Evolutionary conservation across 192 early-diverging fungal species (phyloP).

Genomic region (Entomortierella beljakovae): DNA sequence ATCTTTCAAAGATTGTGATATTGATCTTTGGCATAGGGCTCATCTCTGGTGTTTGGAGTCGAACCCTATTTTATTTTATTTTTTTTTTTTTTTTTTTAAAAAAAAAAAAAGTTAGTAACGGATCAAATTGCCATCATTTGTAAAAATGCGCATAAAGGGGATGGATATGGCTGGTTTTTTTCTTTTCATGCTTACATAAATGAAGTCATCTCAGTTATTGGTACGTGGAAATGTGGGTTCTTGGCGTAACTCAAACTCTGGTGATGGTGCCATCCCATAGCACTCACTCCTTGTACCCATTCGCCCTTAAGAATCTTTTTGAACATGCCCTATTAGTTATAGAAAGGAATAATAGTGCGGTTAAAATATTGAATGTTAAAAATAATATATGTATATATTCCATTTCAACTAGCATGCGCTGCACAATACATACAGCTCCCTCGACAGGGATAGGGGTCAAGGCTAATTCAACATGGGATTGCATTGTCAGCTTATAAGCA

Average conservation of each 20-base stretch:
- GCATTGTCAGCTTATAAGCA: constrained; percentile 74
- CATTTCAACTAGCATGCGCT: neutral
- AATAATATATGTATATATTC: no score
- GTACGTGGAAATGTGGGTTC: constrained; percentile 79
- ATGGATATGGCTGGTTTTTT: no score
- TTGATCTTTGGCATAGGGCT: constrained; percentile 74
- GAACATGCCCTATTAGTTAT: constrained; percentile 67
- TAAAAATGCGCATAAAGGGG: no score
- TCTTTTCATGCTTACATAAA: constrained; percentile 59
- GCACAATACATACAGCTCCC: constrained; percentile 69
- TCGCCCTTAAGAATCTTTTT: constrained; percentile 62
- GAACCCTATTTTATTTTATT: constrained; percentile 55
- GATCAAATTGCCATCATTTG: neutral
- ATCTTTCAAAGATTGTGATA: constrained; percentile 73
- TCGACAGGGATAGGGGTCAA: constrained; percentile 74
- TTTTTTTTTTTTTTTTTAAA: neutral
- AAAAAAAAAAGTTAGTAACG: neutral
- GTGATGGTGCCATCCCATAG: constrained; percentile 69
- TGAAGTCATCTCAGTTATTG: constrained; percentile 64
- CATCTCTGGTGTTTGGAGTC: constrained; percentile 76
- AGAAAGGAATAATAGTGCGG: neutral
- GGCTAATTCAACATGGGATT: constrained; percentile 62
- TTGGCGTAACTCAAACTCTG: constrained; percentile 59
- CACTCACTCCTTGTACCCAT: constrained; percentile 68
- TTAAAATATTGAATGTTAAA: neutral